phyloP scores from a whole-genome alignment of 441 rosid species.

The Arabidopsis hybrid region DNA sequence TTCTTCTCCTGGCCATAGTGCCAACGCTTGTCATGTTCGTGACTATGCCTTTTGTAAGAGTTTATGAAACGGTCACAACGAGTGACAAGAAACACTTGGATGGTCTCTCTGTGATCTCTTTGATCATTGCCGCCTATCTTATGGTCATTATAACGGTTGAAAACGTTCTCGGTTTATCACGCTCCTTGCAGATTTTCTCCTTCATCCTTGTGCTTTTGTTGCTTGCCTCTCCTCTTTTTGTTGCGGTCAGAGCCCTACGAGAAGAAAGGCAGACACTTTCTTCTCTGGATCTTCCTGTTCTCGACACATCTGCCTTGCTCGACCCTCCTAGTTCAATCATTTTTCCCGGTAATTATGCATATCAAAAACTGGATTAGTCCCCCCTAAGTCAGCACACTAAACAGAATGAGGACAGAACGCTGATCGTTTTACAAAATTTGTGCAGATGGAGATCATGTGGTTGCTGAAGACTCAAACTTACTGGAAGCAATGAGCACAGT shows the following conservation, averaged over 20 bases:
- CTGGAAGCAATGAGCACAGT: conserved; percentile 58
- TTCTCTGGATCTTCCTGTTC: conserved; percentile 23
- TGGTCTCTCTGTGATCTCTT: conserved; percentile 60
- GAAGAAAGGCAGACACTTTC: conserved; percentile 44
- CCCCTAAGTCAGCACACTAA: not conserved
- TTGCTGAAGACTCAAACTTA: conserved; percentile 52
- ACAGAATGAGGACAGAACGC: conserved; percentile 23
- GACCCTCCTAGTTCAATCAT: conserved; percentile 36
- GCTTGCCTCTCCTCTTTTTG: conserved; percentile 59
- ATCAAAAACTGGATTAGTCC: not conserved
- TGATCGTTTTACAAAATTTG: conserved; percentile 20
- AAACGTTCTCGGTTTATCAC: conserved; percentile 50
- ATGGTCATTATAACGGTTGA: conserved; percentile 57
- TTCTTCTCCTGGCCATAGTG: conserved; percentile 61
- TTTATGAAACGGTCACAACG: conserved; percentile 37
- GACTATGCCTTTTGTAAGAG: conserved; percentile 71
- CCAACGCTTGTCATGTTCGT: conserved; percentile 55
- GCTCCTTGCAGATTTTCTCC: conserved; percentile 38
- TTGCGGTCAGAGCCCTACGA: conserved; percentile 51
- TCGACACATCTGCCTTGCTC: conserved; percentile 28
- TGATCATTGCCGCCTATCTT: conserved; percentile 64
- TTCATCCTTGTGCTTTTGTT: conserved; percentile 55
- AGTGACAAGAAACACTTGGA: conserved; percentile 65
- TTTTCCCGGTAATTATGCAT: conserved; percentile 20
- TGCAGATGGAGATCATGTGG: conserved; percentile 34